These are phyloP conservation scores for Fusarium annulatum DNA, from an alignment of 2,329 filamentous ascomycete genomes.

Conservation along the genomic window DNA sequence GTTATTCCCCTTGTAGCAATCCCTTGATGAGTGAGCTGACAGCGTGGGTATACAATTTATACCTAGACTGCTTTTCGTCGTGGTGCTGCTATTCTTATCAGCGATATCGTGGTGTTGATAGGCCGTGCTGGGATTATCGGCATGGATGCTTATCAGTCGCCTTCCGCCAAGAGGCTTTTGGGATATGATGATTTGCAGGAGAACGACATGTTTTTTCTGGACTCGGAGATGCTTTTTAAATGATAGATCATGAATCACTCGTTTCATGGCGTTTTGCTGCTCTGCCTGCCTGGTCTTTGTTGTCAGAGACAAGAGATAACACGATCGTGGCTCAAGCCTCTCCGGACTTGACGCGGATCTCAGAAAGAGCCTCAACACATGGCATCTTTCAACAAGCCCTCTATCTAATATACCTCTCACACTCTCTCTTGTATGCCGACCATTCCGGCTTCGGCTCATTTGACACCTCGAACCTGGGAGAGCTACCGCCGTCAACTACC, in stretches of 20 bases:
- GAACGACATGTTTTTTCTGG: neutral
- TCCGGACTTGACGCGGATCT: neutral
- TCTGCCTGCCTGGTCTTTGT: neutral
- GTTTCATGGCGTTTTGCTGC: conserved; percentile 1
- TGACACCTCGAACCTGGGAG: neutral
- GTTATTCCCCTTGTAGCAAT: conserved; percentile 18
- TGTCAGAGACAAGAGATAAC: neutral
- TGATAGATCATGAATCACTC: conserved; percentile 12
- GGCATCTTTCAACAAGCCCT: neutral
- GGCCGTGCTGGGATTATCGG: conserved; percentile 19
- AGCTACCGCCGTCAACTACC: conserved; percentile 8
- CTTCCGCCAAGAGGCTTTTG: conserved; percentile 3
- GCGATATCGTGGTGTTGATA: conserved; percentile 18
- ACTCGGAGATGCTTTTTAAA: conserved; percentile 2
- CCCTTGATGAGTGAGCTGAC: conserved; percentile 5
- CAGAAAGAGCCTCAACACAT: neutral
- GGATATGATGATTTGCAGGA: conserved; percentile 12
- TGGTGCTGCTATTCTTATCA: conserved; percentile 27
- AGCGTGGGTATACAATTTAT: conserved; percentile 17
- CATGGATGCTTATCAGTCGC: conserved; percentile 44
- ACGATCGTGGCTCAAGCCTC: neutral
- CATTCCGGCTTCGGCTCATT: conserved; percentile 5
- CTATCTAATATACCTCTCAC: neutral
- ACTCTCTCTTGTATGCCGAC: neutral
- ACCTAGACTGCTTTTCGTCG: neutral